Evolutionary conservation across 495 filamentous ascomycete genomes (phyloP).

Genomic region (Articulospora tetracladia): DNA sequence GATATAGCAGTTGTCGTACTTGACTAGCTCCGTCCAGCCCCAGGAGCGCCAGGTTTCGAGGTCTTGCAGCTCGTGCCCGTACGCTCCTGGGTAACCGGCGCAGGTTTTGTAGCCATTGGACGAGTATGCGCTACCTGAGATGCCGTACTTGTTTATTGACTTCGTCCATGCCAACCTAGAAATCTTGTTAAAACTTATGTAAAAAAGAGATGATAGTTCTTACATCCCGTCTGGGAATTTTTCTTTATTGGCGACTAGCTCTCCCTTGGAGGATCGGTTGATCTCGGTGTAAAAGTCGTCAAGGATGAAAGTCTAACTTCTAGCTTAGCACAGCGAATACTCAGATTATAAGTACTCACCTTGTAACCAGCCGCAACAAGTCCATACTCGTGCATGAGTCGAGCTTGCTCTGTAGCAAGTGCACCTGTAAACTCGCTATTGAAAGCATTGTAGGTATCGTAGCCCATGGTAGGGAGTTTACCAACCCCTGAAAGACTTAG

Average conservation of each 20-base stretch:
- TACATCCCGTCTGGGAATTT: too few species aligned
- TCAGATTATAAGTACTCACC: neutral
- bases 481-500: neutral
- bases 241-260: neutral
- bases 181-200: too few species aligned
- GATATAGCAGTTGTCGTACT: neutral
- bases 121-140: neutral
- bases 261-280: neutral
- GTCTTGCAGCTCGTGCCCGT: neutral
- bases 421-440: too few species aligned
- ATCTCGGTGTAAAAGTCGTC: neutral
- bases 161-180: too few species aligned
- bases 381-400: too few species aligned
- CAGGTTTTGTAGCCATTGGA: neutral
- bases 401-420: too few species aligned
- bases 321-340: neutral
- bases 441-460: neutral
- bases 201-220: too few species aligned
- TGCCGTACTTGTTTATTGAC: neutral
- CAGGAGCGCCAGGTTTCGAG: too few species aligned
- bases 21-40: too few species aligned
- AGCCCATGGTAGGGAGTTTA: neutral
- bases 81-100: neutral
- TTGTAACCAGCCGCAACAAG: neutral
- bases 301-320: neutral